A percentile compares a stretch with the other conserved stretches of the same genome.
Conservation (phyloP, 805 yeast genomes). For the Candida pseudoglaebosa region DNA sequence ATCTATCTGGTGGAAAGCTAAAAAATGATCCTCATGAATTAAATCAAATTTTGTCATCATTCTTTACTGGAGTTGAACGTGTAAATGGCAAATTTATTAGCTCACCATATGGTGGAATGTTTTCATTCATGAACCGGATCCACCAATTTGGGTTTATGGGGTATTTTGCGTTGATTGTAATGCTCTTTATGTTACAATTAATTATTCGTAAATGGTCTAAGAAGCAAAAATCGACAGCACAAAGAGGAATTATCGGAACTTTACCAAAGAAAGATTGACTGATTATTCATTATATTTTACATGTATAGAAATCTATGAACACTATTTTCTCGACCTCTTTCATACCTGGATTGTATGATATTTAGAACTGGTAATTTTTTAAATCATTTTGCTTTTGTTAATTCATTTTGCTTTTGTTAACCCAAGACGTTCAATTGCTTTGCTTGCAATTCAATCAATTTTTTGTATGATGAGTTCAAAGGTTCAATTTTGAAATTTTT, state of each 20-base stretch:
- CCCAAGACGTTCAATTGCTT: conserved; percentile 20
- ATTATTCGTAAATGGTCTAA: neutral
- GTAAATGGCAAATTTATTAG: conserved; percentile 31
- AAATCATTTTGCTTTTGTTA: too few relatives aligned
- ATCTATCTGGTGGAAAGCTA: conserved; percentile 35
- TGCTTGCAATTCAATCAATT: conserved; percentile 35
- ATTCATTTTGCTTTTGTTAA: too few relatives aligned
- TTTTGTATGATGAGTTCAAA: conserved; percentile 29
- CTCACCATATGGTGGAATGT: conserved; percentile 38
- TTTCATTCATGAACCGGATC: conserved; percentile 41
- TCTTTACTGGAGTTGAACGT: conserved; percentile 29
- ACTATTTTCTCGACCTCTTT: too few relatives aligned
- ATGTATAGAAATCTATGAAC: neutral
- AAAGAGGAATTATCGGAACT: conserved; percentile 19
- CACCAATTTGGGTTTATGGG: conserved; percentile 45
- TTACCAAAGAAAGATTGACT: conserved; percentile 20
- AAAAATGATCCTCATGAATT: conserved; percentile 28
- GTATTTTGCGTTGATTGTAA: conserved; percentile 23
- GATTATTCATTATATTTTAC: neutral
- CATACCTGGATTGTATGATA: too few relatives aligned
- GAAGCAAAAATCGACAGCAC: conserved; percentile 6
- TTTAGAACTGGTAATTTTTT: too few relatives aligned
- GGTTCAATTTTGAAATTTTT: conserved; percentile 20
- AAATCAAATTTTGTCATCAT: conserved; percentile 34
- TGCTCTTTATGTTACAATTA: conserved; percentile 9